A percentile compares a stretch with the other conserved stretches of the same genome.
Conservation (phyloP, 768 basidiomycete genomes). For the Boletus sensibilis region DNA sequence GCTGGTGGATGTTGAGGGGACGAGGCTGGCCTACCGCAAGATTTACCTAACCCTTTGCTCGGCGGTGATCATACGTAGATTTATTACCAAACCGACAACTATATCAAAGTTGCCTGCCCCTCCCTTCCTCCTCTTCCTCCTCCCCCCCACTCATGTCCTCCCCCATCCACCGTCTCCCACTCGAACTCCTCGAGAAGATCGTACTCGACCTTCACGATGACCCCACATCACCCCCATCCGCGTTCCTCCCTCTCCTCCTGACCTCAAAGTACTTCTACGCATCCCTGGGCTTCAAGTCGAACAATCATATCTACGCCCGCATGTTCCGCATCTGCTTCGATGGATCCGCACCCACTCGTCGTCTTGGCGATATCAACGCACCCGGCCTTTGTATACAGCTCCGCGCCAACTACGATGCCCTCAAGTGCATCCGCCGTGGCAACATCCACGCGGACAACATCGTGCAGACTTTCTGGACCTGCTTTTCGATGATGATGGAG, state of each 20-base stretch:
- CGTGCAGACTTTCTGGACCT: constrained; percentile 41
- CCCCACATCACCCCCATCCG: constrained; percentile 27
- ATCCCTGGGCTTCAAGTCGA: constrained; percentile 29
- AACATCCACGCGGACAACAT: constrained; percentile 35
- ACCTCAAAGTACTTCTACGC: constrained; percentile 41
- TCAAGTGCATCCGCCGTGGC: constrained; percentile 31
- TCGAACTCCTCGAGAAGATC: constrained; percentile 51
- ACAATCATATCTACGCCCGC: constrained; percentile 45
- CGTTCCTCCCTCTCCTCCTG: constrained; percentile 49
- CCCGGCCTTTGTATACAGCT: constrained; percentile 40
- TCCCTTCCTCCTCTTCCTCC: constrained; percentile 10
- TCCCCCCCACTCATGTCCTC: constrained; percentile 18
- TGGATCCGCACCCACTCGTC: constrained; percentile 45
- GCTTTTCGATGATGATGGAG: constrained; percentile 59
- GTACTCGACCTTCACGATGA: constrained; percentile 41
- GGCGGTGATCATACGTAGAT: constrained; percentile 7
- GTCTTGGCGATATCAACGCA: constrained; percentile 45
- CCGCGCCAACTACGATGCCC: constrained; percentile 35
- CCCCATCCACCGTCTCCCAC: constrained; percentile 35
- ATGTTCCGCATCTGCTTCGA: constrained; percentile 63
- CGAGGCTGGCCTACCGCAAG: not conserved
- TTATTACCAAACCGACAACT: constrained; percentile 4
- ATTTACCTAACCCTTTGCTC: not conserved
- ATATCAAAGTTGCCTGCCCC: constrained; percentile 8
- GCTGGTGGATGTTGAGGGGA: not conserved